Evolutionary conservation across 352 stramenopile genomes (phyloP), one percentile per base, ranked within the genome.

Genomic region (Phytophthora melonis): DNA sequence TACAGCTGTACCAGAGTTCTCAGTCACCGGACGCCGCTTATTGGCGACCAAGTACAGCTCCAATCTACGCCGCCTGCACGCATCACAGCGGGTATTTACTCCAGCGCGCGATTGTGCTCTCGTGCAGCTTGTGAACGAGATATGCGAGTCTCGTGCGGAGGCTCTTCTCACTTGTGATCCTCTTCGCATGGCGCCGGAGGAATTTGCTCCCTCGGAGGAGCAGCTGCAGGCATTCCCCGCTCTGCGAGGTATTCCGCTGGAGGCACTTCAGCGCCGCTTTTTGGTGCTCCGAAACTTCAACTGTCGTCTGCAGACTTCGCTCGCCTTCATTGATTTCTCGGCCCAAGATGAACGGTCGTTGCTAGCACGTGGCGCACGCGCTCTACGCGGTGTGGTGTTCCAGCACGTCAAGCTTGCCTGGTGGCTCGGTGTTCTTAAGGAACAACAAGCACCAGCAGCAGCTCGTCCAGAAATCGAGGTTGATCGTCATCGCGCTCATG

Each of bases 211-310:
- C 0, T 89, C 79, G 4, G 79, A 91, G 23, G 87, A 94, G 27
- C 86, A 94, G 54, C 54, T 95, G 3, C 79, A 83, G 4, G 70
- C 68, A 1, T 92, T 87, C 47, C 75, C 81, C 9, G 82, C 74
- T 30, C 68, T 97, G 27, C 62, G 66, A 4, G 75, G 58, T 1
- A 59, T 96, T 21, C 72, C 88, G 6, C 70, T 96, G 3, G 66
- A 77, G 23, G 73, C 86, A 4, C 71, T 97, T 0, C 89, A 94
- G 63, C 86, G 83, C 45, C 89, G 90, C 8, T 96, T 97, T 74
- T 73, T 97, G 41, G 89, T 97, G 55, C 60, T 97, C 43, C 87
- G 90, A 25, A 97, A 96, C 63, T 96, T 97, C 41, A 97, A 97
- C 66, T 94, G 88, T 49, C 81, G 90, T 2, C 72, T 97, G 5